Evolutionary conservation across 129 eudicot species (phyloP), one percentile per base, ranked within the genome.

Genomic region (Scalesia atractyloides): DNA sequence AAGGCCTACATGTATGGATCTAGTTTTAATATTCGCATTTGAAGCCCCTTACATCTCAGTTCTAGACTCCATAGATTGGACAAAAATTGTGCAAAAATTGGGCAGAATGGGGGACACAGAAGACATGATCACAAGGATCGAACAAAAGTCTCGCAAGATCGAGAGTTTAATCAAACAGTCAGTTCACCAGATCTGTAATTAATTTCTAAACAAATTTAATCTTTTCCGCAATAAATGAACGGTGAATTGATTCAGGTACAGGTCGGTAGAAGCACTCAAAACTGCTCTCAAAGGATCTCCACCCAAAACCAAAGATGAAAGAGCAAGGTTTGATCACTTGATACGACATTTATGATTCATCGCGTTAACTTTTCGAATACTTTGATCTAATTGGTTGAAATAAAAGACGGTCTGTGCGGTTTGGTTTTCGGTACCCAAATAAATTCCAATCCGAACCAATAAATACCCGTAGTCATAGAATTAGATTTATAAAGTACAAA

Each of bases 231-330:
- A 43, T 14, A 22, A 11, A 44, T 19, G 20, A 49, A 65, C 5
- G n/a, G 49, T 53, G 30, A 60, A 52, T 52, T 39, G 48, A 64
- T 37, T 30, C 41, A 93, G 98, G 96, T 76, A 82, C 39, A 86
- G 86, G 71, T 96, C 96, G 5, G 90, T 93, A 44, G 92, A 89
- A 84, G 96, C 96, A 56, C 86, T 93, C 56, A 86, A 87, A 61
- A 93, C 96, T 52, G 96, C 96, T 64, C 89, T 93, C 1, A 91
- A 89, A 85, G 98, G 97, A 53, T 83, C 96, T 0, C 97, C 96
- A 65, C 90, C 96, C 66, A 87, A 79, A 54, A 87, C 92, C 34
- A 83, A 77, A 77, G 98, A 93, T 71, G 98, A 93, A 76, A 76
- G 97, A 54, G 98, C 88, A 93, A 93, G 97, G 98, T 87, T 60